A percentile compares a stretch with the other conserved stretches of the same genome.
These are phyloP conservation scores for Aaosphaeria arxii DNA, from an alignment of 2,329 filamentous ascomycete genomes.

Conservation along the genomic window DNA sequence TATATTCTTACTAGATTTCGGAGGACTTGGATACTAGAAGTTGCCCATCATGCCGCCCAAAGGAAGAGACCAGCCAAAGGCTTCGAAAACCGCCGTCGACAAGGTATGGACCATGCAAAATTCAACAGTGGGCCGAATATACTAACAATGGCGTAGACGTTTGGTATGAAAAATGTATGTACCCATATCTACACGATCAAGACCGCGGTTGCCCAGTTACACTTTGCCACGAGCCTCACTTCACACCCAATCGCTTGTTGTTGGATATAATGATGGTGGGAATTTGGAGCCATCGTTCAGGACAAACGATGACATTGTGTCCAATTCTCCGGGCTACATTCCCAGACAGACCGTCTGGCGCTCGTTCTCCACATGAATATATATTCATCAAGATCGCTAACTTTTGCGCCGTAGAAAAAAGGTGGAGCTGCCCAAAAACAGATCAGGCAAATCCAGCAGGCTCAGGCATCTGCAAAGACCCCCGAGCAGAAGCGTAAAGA, in stretches of 20 bases:
- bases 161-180: slow-evolving; percentile 93
- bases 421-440: slow-evolving; percentile 84
- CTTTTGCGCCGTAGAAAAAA: slow-evolving; percentile 64
- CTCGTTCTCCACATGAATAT: not conserved
- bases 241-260: not conserved
- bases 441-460: slow-evolving; percentile 78
- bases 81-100: slow-evolving; percentile 73
- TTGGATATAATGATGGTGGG: no score
- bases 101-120: slow-evolving; percentile 49
- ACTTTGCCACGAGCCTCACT: slow-evolving; percentile 1
- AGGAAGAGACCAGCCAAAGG: slow-evolving; percentile 47
- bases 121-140: not conserved
- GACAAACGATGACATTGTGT: not conserved
- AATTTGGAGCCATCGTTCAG: no score
- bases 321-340: not conserved
- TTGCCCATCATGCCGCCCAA: slow-evolving; percentile 68
- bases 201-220: slow-evolving; percentile 1
- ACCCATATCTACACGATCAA: slow-evolving; percentile 3
- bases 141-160: slow-evolving; percentile 56
- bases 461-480: slow-evolving; percentile 70
- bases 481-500: slow-evolving; percentile 83
- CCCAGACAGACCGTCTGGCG: slow-evolving; percentile 4
- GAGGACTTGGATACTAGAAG: no score
- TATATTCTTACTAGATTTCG: no score
- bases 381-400: not conserved